phyloP scores from a whole-genome alignment of 768 basidiomycete genomes.

The Leccinum variicolor region DNA sequence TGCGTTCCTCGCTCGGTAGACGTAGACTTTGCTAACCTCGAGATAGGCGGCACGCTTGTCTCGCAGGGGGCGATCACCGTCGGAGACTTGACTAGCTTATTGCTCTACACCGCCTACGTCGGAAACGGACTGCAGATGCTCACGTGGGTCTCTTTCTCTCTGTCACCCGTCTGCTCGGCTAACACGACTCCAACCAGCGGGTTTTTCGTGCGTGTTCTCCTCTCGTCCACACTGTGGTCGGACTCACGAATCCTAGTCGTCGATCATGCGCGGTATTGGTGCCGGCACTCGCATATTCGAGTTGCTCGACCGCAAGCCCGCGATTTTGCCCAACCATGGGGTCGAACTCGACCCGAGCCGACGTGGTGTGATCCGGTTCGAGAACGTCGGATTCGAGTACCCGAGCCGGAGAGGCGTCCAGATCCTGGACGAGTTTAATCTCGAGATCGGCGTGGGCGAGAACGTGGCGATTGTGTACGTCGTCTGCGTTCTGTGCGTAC shows the following conservation, averaged over 20 bases:
- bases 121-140: slow-evolving; percentile 77
- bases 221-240: too few relatives aligned
- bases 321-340: slow-evolving; percentile 66
- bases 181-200: slow-evolving; percentile 23
- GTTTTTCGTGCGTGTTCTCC: slow-evolving; percentile 35
- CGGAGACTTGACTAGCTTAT: slow-evolving; percentile 84
- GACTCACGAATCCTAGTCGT: slow-evolving; percentile 48
- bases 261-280: slow-evolving; percentile 95
- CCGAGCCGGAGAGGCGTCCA: slow-evolving; percentile 79
- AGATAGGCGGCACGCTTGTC: slow-evolving; percentile 83
- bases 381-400: slow-evolving; percentile 85
- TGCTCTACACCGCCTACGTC: slow-evolving; percentile 90
- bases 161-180: neutral
- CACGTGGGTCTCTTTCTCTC: slow-evolving; percentile 46
- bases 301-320: slow-evolving; percentile 76
- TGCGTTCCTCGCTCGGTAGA: slow-evolving; percentile 29
- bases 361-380: slow-evolving; percentile 74
- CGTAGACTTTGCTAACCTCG: neutral
- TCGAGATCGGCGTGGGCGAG: slow-evolving; percentile 79
- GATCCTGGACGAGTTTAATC: slow-evolving; percentile 78
- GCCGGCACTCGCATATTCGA: slow-evolving; percentile 94
- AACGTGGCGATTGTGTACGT: slow-evolving; percentile 91
- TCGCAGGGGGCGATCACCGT: slow-evolving; percentile 85
- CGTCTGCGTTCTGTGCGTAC: neutral
- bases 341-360: slow-evolving; percentile 49